Percentiles rank a stretch among this genome's conserved stretches.
phyloP scores from a whole-genome alignment of 2,329 filamentous ascomycete species.

The Fusarium mundagurra region DNA sequence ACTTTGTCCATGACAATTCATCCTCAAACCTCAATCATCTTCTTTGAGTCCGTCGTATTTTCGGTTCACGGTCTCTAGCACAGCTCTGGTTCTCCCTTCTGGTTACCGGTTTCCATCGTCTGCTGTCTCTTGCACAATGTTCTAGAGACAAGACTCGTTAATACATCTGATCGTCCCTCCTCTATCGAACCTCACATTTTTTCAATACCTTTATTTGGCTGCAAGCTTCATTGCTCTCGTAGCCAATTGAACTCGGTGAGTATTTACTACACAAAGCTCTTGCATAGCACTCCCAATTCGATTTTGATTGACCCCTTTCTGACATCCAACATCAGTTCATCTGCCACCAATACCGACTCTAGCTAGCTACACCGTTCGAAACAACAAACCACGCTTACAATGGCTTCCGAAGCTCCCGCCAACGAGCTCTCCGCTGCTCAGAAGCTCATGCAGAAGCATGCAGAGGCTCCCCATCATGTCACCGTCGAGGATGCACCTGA shows the following conservation, averaged over 20 bases:
- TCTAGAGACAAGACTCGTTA: constrained; percentile 49
- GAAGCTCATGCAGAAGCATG: constrained; percentile 72
- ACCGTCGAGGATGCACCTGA: constrained; percentile 85
- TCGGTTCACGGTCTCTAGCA: constrained; percentile 46
- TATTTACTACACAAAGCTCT: background rate
- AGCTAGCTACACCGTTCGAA: constrained; percentile 23
- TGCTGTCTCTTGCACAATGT: constrained; percentile 51
- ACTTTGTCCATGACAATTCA: constrained; percentile 41
- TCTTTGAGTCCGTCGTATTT: constrained; percentile 34
- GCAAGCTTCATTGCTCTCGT: constrained; percentile 39
- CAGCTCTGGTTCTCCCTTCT: constrained; percentile 54
- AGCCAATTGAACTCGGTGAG: constrained; percentile 32
- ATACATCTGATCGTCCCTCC: constrained; percentile 40
- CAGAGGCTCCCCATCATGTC: constrained; percentile 63
- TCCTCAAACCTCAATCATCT: constrained; percentile 40
- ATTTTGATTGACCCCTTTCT: constrained; percentile 9
- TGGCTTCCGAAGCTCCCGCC: constrained; percentile 55
- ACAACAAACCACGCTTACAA: constrained; percentile 43
- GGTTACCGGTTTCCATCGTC: constrained; percentile 52
- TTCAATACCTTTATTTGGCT: constrained; percentile 24
- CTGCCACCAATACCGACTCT: constrained; percentile 10
- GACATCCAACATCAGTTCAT: constrained; percentile 19
- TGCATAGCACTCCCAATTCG: background rate
- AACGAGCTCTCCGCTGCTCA: constrained; percentile 65
- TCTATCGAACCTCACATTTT: constrained; percentile 30